These are phyloP conservation scores for Saksenaea oblongispora DNA, from an alignment of 371 early-diverging fungal species.

Conservation along the genomic window DNA sequence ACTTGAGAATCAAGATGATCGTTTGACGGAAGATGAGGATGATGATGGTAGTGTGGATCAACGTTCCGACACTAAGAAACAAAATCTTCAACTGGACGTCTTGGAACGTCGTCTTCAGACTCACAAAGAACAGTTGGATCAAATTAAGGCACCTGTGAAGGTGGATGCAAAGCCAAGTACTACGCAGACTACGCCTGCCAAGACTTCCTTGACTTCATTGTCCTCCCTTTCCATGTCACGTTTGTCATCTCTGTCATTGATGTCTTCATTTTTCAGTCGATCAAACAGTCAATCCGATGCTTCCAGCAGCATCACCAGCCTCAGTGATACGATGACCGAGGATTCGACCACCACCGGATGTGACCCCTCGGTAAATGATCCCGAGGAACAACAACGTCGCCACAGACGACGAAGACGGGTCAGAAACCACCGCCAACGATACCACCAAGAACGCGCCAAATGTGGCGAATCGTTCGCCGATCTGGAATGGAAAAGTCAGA, in stretches of 20 bases:
- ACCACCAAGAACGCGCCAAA: slow-evolving; percentile 8
- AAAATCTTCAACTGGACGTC: slow-evolving; percentile 30
- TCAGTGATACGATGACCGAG: slow-evolving; percentile 2
- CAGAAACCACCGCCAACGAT: slow-evolving; percentile 15
- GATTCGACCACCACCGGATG: background rate
- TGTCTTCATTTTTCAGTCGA: slow-evolving; percentile 38
- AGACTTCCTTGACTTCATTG: slow-evolving; percentile 8
- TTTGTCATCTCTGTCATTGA: slow-evolving; percentile 28
- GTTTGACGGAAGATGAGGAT: slow-evolving; percentile 12
- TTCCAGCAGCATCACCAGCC: slow-evolving; percentile 8
- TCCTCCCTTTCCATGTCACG: slow-evolving; percentile 19
- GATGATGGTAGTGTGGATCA: slow-evolving; percentile 7
- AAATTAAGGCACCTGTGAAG: background rate
- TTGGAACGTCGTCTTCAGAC: slow-evolving; percentile 35
- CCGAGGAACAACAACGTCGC: slow-evolving; percentile 16
- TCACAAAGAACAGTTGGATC: slow-evolving; percentile 1
- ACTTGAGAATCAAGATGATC: slow-evolving; percentile 12
- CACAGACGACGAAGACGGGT: slow-evolving; percentile 20
- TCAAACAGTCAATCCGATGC: slow-evolving; percentile 6
- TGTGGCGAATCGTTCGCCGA: background rate
- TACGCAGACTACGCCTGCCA: background rate
- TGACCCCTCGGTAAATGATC: background rate
- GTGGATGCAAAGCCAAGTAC: background rate
- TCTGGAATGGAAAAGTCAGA: slow-evolving; percentile 3
- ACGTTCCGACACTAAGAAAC: slow-evolving; percentile 5